Conservation (phyloP, 1,139 yeast genomes). For the Magnusiomyces paraingens region DNA sequence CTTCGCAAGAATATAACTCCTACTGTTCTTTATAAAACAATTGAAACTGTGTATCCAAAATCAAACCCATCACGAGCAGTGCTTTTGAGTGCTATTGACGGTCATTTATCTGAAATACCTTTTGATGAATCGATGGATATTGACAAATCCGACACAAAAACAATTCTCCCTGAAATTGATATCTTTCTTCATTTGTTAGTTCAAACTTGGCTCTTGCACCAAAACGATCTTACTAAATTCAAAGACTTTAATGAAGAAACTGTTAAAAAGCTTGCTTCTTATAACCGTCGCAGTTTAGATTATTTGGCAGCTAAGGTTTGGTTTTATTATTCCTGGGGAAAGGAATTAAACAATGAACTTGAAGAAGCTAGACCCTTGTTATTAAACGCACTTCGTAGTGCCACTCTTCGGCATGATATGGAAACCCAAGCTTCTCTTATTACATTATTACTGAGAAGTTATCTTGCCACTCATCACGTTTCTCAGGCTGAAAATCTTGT, state of each 20-base stretch:
- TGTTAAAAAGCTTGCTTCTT: slow-evolving; percentile 50
- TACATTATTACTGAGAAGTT: slow-evolving; percentile 76
- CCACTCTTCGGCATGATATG: slow-evolving; percentile 84
- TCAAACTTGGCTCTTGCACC: slow-evolving; percentile 70
- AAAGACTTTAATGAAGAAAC: slow-evolving; percentile 37
- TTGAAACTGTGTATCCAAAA: slow-evolving; percentile 49
- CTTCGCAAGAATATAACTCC: slow-evolving; percentile 59
- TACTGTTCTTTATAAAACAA: slow-evolving; percentile 47
- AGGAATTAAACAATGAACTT: slow-evolving; percentile 56
- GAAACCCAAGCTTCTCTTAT: slow-evolving; percentile 88
- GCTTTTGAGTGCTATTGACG: slow-evolving; percentile 37
- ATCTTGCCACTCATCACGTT: slow-evolving; percentile 70
- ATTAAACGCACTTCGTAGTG: slow-evolving; percentile 72
- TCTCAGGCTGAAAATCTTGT: slow-evolving; percentile 85
- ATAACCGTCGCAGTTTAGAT: slow-evolving; percentile 80
- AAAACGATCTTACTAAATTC: slow-evolving; percentile 34
- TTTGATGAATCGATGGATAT: slow-evolving; percentile 24
- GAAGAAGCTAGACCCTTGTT: slow-evolving; percentile 60
- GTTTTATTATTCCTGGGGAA: slow-evolving; percentile 82
- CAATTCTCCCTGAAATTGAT: slow-evolving; percentile 68
- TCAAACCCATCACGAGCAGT: slow-evolving; percentile 41
- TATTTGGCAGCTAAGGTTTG: slow-evolving; percentile 84
- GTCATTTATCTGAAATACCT: slow-evolving; percentile 4
- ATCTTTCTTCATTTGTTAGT: slow-evolving; percentile 71
- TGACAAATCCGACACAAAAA: slow-evolving; percentile 24